Conservation (phyloP, 2,329 filamentous ascomycete species). For the Penicillium occitanis region DNA sequence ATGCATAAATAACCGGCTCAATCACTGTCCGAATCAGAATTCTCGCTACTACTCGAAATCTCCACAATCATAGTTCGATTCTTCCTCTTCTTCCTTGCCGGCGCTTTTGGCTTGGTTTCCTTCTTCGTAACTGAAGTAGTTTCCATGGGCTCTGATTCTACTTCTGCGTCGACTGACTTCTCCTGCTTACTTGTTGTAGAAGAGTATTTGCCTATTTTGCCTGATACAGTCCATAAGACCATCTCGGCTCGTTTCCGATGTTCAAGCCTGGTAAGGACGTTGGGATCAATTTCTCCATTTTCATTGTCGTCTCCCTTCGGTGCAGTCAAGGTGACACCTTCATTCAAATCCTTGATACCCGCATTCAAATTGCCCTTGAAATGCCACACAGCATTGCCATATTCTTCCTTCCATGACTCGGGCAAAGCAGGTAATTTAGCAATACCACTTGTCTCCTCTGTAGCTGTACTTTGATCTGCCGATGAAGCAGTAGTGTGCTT, state of each 20-base stretch:
- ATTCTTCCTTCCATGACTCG: constrained; percentile 26
- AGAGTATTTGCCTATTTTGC: constrained; percentile 19
- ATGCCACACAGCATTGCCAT: constrained; percentile 54
- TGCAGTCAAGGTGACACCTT: constrained; percentile 21
- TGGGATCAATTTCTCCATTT: constrained; percentile 26
- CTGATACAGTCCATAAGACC: constrained; percentile 32
- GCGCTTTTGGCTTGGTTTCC: constrained; percentile 19
- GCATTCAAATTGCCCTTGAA: constrained; percentile 40
- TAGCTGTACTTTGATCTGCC: constrained; percentile 13
- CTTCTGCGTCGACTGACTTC: constrained; percentile 4
- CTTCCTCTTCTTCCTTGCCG: constrained; percentile 41
- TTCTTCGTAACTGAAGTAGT: constrained; percentile 14
- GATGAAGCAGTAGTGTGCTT: constrained; percentile 34
- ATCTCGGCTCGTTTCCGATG: constrained; percentile 42
- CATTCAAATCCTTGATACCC: constrained; percentile 30
- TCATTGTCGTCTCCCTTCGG: constrained; percentile 16
- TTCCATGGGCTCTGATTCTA: not conserved
- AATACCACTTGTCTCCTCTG: constrained; percentile 23
- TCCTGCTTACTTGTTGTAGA: constrained; percentile 29
- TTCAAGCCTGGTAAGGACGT: constrained; percentile 32
- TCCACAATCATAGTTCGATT: constrained; percentile 45
- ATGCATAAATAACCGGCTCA: not conserved
- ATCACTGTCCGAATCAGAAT: constrained; percentile 29
- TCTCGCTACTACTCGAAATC: constrained; percentile 45
- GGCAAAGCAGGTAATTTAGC: constrained; percentile 17